These are phyloP conservation scores for Acer yangbiense DNA, from an alignment of 345 rosid genomes.

Conservation along the genomic window DNA sequence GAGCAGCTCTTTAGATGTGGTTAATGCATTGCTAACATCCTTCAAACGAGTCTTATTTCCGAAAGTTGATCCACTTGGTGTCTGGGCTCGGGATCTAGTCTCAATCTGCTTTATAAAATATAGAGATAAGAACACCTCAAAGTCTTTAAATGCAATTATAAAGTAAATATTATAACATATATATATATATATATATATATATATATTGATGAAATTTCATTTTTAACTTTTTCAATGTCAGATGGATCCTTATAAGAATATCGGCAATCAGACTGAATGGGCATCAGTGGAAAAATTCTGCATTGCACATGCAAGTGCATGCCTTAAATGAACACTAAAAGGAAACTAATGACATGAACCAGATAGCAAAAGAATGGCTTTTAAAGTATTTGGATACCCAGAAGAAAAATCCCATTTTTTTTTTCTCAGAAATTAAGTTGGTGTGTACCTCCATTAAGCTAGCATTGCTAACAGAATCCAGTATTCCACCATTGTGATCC, in stretches of 20 bases:
- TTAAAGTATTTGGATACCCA: neutral
- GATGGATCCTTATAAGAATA: neutral
- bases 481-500: conserved; percentile 51
- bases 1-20: conserved; percentile 89
- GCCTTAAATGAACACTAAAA: neutral
- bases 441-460: conserved; percentile 90
- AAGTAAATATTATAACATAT: neutral
- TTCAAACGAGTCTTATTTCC: conserved; percentile 75
- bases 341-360: neutral
- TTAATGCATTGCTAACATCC: conserved; percentile 89
- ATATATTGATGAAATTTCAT: neutral
- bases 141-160: neutral
- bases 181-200: neutral
- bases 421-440: neutral
- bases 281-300: neutral
- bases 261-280: neutral
- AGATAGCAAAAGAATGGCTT: neutral
- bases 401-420: neutral
- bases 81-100: conserved; percentile 76
- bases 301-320: neutral
- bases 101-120: conserved; percentile 59
- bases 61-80: conserved; percentile 73
- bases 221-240: neutral
- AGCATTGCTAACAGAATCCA: conserved; percentile 76
- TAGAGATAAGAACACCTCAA: conserved; percentile 9